phyloP scores from a whole-genome alignment of 2,329 filamentous ascomycete species.

The Xylariaceae sp. region DNA sequence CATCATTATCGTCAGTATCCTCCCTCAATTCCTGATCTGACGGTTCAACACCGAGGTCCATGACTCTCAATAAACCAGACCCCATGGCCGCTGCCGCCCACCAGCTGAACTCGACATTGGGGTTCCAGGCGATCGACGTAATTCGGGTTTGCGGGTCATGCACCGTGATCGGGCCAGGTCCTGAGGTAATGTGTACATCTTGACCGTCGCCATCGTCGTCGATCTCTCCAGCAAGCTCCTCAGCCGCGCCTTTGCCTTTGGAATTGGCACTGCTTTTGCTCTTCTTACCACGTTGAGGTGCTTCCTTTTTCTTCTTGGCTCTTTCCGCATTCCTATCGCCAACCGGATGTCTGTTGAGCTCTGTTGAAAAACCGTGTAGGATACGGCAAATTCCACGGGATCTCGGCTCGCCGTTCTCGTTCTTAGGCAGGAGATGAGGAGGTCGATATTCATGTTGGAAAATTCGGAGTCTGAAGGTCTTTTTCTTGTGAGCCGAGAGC shows the following conservation, averaged over 20 bases:
- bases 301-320: slow-evolving; percentile 34
- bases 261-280: slow-evolving; percentile 33
- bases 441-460: slow-evolving; percentile 53
- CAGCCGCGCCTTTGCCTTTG: slow-evolving; percentile 16
- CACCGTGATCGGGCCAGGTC: slow-evolving; percentile 42
- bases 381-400: slow-evolving; percentile 49
- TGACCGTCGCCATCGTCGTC: slow-evolving; percentile 26
- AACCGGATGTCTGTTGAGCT: slow-evolving; percentile 46
- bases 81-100: slow-evolving; percentile 66
- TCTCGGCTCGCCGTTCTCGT: slow-evolving; percentile 9
- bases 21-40: slow-evolving; percentile 2
- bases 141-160: slow-evolving; percentile 62
- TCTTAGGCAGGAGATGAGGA: slow-evolving; percentile 6
- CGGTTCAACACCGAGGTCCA: slow-evolving; percentile 56
- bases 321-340: slow-evolving; percentile 33
- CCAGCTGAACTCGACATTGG: slow-evolving; percentile 59
- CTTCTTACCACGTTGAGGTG: slow-evolving; percentile 15
- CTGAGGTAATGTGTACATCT: slow-evolving; percentile 19
- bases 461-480: slow-evolving; percentile 40
- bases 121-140: slow-evolving; percentile 63
- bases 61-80: slow-evolving; percentile 62
- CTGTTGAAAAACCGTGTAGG: slow-evolving; percentile 47
- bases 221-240: slow-evolving; percentile 26
- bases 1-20: slow-evolving; percentile 9
- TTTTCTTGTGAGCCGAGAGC: slow-evolving; percentile 39